Evolutionary conservation across 1,139 yeast species (phyloP), one percentile per base, ranked within the genome.

Genomic region (Yamadazyma sp.): DNA sequence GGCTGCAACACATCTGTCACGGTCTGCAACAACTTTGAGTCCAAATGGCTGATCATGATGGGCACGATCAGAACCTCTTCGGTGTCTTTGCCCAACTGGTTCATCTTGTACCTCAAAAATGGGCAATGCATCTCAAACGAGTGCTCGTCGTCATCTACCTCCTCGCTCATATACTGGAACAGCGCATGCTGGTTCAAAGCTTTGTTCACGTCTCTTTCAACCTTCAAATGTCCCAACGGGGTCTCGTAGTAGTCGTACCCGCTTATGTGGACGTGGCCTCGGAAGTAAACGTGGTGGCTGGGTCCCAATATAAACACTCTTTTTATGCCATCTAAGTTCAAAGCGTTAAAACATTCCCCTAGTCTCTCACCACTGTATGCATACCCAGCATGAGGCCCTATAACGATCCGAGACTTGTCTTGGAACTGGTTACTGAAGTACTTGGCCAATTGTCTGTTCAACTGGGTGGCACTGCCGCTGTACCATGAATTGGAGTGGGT

Each of bases 41-140:
- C 77, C 38, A 83, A 66, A 16, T 79, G 81, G 23, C 96, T 84
- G 5, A 92, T 74, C 75, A 92, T 72, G 33, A 92, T 78, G 0
- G 99, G 99, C 2, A 92, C 72, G 7, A 92, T 77, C 29, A 59
- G 62, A 0, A 84, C 82, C 1, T 64, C 50, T 23, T 39, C 43
- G 8, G 37, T 32, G 12, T 40, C 39, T 4, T 16, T 4, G 5
- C 33, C 33, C 12, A 23, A 14, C 17, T 34, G 27, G 5, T 34
- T 33, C 28, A 54, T 34, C 43, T 73, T 65, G 46, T 73, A 66
- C 50, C 79, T 72, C 5, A 88, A 65, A 48, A 79, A 83, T 0
- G 98, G 96, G 55, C 86, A 77, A 61, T 92, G 98, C 96, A 94
- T 86, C 56, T 94, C 98, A 56, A 92, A 79, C 36, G 95, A 84